Percentiles rank a stretch among this genome's conserved stretches.
Conservation (phyloP, 306 rosid species). For the barrel medic (Medicago truncatula) region MtrunA17r5.0-ANR NC_053044.1:18098501-18099000, state of each 20-base stretch:
- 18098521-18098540: conserved; percentile 14
- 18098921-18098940: conserved; percentile 86
- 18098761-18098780: conserved; percentile 15
- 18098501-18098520: not conserved
- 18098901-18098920: conserved; percentile 95
- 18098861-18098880: conserved; percentile 80
- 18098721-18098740: conserved; percentile 72
- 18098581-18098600: conserved; percentile 88
- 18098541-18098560: conserved; percentile 71
- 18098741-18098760: conserved; percentile 42
- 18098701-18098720: conserved; percentile 84
- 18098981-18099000: conserved; percentile 81
- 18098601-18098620: conserved; percentile 92
- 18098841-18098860: conserved; percentile 91
- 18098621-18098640: conserved; percentile 80
- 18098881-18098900: conserved; percentile 89
- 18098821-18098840: conserved; percentile 86
- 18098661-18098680: conserved; percentile 79
- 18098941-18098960: conserved; percentile 73
- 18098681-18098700: conserved; percentile 79
- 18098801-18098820: conserved; percentile 62
- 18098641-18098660: conserved; percentile 61
- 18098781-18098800: conserved; percentile 9
- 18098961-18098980: conserved; percentile 94
- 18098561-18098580: conserved; percentile 69